A percentile compares a stretch with the other conserved stretches of the same genome.
Conservation (phyloP, 352 stramenopile genomes). For the Phytophthora pisi region DNA sequence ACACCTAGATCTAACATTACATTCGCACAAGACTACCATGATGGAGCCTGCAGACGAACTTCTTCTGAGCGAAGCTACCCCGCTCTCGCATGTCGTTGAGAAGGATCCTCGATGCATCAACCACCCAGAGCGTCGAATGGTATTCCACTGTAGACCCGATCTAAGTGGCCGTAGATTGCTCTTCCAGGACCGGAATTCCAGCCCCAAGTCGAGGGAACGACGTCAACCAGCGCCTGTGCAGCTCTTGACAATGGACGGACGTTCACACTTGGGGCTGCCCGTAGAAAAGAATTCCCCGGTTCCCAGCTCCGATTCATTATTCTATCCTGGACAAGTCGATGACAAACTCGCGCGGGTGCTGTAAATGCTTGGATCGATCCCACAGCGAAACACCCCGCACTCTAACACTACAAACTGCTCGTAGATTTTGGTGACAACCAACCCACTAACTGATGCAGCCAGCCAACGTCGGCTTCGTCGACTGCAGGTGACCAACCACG, state of each 20-base stretch:
- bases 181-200: slow-evolving; percentile 38
- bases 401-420: not conserved
- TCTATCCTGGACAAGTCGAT: slow-evolving; percentile 14
- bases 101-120: slow-evolving; percentile 2
- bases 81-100: slow-evolving; percentile 15
- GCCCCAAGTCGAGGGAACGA: not conserved
- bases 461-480: slow-evolving; percentile 44
- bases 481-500: slow-evolving; percentile 29
- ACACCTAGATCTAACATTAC: not conserved
- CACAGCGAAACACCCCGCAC: not conserved
- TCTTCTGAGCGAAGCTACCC: slow-evolving; percentile 19
- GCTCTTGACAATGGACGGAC: slow-evolving; percentile 51
- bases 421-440: slow-evolving; percentile 53
- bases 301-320: slow-evolving; percentile 1
- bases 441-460: slow-evolving; percentile 33
- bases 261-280: slow-evolving; percentile 49
- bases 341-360: slow-evolving; percentile 25
- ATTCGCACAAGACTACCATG: slow-evolving; percentile 24
- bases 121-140: slow-evolving; percentile 37
- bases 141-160: slow-evolving; percentile 56
- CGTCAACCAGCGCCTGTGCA: slow-evolving; percentile 44
- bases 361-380: not conserved
- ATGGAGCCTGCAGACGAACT: slow-evolving; percentile 43
- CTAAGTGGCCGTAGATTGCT: slow-evolving; percentile 47
- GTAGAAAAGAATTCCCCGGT: slow-evolving; percentile 4